Evolutionary conservation across 2,329 filamentous ascomycete species (phyloP), one percentile per base, ranked within the genome.

Genomic region (Pestalotiopsis sp.): DNA sequence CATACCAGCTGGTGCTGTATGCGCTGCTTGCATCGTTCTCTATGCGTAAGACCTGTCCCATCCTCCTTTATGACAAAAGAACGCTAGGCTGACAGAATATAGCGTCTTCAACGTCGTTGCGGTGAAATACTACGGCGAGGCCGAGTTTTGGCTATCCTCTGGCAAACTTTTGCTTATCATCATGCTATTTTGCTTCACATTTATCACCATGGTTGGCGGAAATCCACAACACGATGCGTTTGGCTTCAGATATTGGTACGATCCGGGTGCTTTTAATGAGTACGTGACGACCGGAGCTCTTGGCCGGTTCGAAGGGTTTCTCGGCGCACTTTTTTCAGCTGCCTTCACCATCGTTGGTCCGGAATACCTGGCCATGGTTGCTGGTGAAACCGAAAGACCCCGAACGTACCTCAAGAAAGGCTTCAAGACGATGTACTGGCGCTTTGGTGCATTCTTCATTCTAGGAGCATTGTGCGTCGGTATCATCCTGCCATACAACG

Each of bases 191-290:
- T 80, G 85, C 75, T 94, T 92, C 80, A 94, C 93, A n/a, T 92
- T 95, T 75, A 85, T 95, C 73, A 90, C 89, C 63, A 94, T 94
- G 91, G 83, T 93, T 7, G 93, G 92, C 45, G 93, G 91, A 38
- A 95, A 95, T 72, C 93, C 93, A 0, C 77, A 89, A 5, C 82
- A 88, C 62, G 90, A 92, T 73, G 83, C 88, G 1, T 93, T 90
- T 74, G 92, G 92, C 23, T 94, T 94, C 77, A 84, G 91, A 20
- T 89, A 90, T 75, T 92, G 90, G 90, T 85, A 83, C 13, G 73
- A 84, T 3, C 88, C 89, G 0, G 91, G 90, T 4, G 81, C 90
- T 1, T 92, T 92, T 73, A 86, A 85, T 17, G 85, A 90, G 71
- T 83, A 88, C 69, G 85, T 90, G 69, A 86, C 89, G 57, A 82